Percentiles rank a stretch among this genome's conserved stretches.
These are phyloP conservation scores for Fusarium azukiicola DNA, from an alignment of 2,329 filamentous ascomycete genomes.

Conservation along the genomic window DNA sequence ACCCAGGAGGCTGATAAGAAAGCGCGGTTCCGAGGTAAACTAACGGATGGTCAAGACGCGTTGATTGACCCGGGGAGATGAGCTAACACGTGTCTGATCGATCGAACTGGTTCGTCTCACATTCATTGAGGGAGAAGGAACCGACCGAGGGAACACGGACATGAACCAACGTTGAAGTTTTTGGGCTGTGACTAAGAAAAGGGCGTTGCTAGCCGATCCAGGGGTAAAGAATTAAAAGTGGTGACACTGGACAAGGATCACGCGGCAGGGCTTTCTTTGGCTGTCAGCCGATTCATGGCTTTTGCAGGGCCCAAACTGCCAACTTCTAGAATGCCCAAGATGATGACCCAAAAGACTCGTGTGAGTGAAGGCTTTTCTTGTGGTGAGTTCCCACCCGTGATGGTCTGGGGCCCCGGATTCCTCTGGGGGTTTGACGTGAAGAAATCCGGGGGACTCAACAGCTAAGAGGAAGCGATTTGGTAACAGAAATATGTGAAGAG, in stretches of 20 bases:
- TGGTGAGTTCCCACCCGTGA: slow-evolving; percentile 7
- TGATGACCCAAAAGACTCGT: not conserved
- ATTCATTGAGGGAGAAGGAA: not conserved
- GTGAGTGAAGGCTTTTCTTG: not conserved
- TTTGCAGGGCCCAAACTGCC: not conserved
- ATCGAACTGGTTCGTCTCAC: slow-evolving; percentile 15
- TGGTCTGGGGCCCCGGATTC: slow-evolving; percentile 10
- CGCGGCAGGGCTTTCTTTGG: not conserved
- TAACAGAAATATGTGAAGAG: slow-evolving; percentile 1
- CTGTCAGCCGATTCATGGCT: slow-evolving; percentile 12
- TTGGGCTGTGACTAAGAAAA: not conserved
- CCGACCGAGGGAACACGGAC: not conserved
- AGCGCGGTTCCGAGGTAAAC: not conserved
- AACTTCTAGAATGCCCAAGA: not conserved
- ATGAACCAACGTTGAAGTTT: not conserved
- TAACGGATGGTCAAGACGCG: not conserved
- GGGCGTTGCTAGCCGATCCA: slow-evolving; percentile 16
- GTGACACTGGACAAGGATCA: slow-evolving; percentile 12
- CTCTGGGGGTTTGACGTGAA: not conserved
- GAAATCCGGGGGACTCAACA: slow-evolving; percentile 3
- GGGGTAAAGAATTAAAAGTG: not conserved
- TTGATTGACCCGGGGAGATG: not conserved
- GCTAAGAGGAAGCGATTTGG: slow-evolving; percentile 2
- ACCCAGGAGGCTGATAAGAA: slow-evolving; percentile 11
- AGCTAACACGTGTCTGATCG: slow-evolving; percentile 1